phyloP scores from a whole-genome alignment of 345 rosid species.

The Stellera chamaejasme region DNA sequence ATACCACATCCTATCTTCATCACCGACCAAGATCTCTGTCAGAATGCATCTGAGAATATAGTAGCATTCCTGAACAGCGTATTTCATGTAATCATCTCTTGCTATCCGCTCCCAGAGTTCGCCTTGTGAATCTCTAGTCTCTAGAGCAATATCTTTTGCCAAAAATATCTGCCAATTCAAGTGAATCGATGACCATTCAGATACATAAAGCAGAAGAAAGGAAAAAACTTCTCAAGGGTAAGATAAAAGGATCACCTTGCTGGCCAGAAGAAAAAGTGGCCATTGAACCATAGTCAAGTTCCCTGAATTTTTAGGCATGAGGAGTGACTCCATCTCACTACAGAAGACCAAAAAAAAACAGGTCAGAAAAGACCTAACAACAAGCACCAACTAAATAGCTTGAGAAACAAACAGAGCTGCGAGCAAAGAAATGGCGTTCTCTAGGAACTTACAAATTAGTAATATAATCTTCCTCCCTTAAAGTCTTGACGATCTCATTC shows the following conservation, averaged over 20 bases:
- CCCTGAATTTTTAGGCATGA: conserved; percentile 92
- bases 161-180: conserved; percentile 50
- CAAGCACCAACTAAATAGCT: neutral
- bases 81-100: conserved; percentile 89
- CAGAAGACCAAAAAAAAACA: conserved; percentile 8
- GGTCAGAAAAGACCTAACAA: conserved; percentile 3
- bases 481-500: conserved; percentile 83
- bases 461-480: conserved; percentile 92
- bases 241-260: conserved; percentile 57
- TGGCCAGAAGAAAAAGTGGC: conserved; percentile 98
- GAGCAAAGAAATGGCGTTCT: neutral
- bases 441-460: conserved; percentile 55
- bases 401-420: too few species aligned
- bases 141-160: conserved; percentile 88
- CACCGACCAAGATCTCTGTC: conserved; percentile 63
- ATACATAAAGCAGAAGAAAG: neutral
- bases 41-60: conserved; percentile 52
- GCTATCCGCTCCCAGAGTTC: conserved; percentile 84
- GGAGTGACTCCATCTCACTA: conserved; percentile 90
- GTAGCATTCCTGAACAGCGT: conserved; percentile 90
- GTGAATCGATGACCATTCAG: neutral
- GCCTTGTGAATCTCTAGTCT: conserved; percentile 56
- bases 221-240: neutral
- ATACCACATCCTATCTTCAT: conserved; percentile 91
- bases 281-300: conserved; percentile 75